phyloP scores from a whole-genome alignment of 257 asterid species.

The Solanum sejunctum region DNA sequence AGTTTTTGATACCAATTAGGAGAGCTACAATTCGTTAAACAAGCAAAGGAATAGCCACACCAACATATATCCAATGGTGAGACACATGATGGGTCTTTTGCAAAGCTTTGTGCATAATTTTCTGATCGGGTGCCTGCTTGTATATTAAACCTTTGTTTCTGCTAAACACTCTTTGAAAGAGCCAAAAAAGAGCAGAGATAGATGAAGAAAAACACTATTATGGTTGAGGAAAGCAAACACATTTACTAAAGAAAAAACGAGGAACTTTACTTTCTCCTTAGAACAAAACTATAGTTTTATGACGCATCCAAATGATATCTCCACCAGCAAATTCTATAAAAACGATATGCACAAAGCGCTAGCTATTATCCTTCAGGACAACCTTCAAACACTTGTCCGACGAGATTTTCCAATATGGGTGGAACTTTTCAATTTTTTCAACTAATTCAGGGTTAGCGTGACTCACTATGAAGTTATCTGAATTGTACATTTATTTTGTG shows the following conservation, averaged over 20 bases:
- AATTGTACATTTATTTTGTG: neutral
- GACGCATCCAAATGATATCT: neutral
- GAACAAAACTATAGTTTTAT: neutral
- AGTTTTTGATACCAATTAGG: neutral
- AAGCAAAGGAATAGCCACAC: neutral
- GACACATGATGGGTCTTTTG: neutral
- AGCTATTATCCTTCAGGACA: neutral
- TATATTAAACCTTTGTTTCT: neutral
- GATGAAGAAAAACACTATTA: neutral
- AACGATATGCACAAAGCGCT: neutral
- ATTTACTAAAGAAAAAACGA: neutral
- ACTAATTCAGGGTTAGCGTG: neutral
- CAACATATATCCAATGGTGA: neutral
- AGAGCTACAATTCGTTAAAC: neutral
- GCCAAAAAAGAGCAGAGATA: neutral
- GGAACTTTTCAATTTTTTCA: neutral
- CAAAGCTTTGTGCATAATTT: neutral
- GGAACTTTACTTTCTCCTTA: neutral
- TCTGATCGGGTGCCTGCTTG: neutral
- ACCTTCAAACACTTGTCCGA: neutral
- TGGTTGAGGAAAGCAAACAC: neutral
- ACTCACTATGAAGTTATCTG: neutral
- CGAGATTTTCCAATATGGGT: neutral
- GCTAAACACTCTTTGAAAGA: neutral
- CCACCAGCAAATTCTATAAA: neutral